Evolutionary conservation across 306 rosid species (phyloP).

Genomic region (Pyrus pyrifolia): DNA sequence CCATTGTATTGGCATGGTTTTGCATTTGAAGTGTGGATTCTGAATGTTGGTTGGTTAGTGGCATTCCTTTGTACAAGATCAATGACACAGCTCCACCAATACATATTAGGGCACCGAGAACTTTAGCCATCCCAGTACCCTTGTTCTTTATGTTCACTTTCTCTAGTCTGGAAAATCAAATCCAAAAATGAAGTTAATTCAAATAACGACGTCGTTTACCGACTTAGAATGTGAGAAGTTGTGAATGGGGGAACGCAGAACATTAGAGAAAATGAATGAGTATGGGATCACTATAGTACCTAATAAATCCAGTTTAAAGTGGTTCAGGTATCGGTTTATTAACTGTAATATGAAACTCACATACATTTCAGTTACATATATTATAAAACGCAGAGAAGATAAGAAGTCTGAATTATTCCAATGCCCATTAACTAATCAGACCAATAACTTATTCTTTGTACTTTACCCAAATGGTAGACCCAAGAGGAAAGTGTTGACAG

Average conservation of each 20-base stretch:
- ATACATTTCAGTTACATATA: no score
- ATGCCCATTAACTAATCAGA: not conserved
- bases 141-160: conserved; percentile 52
- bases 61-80: conserved; percentile 61
- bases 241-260: not conserved
- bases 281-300: no score
- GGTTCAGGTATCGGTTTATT: no score
- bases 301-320: no score
- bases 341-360: no score
- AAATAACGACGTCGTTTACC: not conserved
- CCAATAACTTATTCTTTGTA: not conserved
- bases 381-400: not conserved
- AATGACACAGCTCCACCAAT: conserved; percentile 56
- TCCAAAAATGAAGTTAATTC: not conserved
- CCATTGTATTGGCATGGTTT: not conserved
- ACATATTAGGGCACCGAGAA: conserved; percentile 49
- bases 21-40: not conserved
- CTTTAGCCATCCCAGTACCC: conserved; percentile 55
- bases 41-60: conserved; percentile 33
- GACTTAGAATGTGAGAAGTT: not conserved
- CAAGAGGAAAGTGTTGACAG: conserved; percentile 65
- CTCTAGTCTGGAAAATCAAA: conserved; percentile 46
- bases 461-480: conserved; percentile 77
- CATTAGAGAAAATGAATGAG: not conserved
- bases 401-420: not conserved